Conservation (phyloP, 2,329 filamentous ascomycete species). For the Endothia cerciana region DNA sequence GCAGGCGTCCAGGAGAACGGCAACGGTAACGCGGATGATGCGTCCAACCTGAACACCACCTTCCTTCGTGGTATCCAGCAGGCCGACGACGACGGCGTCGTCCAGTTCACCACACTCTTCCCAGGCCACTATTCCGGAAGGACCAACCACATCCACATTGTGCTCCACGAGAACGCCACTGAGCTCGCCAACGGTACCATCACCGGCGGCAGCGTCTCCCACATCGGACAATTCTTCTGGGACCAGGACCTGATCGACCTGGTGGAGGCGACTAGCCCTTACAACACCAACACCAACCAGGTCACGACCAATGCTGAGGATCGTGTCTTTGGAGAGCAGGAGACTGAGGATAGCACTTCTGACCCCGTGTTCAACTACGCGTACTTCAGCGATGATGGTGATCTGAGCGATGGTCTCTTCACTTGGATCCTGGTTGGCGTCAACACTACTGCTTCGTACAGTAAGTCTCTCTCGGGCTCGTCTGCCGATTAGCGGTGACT, state of each 20-base stretch:
- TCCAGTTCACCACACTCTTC: conserved; percentile 47
- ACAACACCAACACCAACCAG: conserved; percentile 39
- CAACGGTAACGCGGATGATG: conserved; percentile 33
- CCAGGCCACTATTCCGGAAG: conserved; percentile 51
- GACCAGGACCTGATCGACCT: conserved; percentile 15
- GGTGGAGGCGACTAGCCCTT: conserved; percentile 17
- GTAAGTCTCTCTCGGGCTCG: neutral
- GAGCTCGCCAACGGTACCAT: conserved; percentile 53
- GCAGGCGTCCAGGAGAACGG: conserved; percentile 35
- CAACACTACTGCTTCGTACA: conserved; percentile 41
- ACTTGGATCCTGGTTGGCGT: conserved; percentile 56
- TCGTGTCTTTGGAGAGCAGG: conserved; percentile 42
- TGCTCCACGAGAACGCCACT: conserved; percentile 35
- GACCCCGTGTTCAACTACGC: conserved; percentile 60
- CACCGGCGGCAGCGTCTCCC: conserved; percentile 37
- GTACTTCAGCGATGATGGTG: conserved; percentile 50
- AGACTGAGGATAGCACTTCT: conserved; percentile 39
- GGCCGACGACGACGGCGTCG: conserved; percentile 45
- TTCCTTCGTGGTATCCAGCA: conserved; percentile 50
- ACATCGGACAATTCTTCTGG: conserved; percentile 24
- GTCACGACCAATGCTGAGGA: conserved; percentile 52
- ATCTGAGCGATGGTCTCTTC: conserved; percentile 52
- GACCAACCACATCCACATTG: conserved; percentile 44
- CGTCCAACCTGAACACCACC: conserved; percentile 44
- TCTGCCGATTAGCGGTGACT: neutral